Evolutionary conservation across 306 rosid genomes (phyloP).

Genomic region (Phaseolus lunatus): DNA sequence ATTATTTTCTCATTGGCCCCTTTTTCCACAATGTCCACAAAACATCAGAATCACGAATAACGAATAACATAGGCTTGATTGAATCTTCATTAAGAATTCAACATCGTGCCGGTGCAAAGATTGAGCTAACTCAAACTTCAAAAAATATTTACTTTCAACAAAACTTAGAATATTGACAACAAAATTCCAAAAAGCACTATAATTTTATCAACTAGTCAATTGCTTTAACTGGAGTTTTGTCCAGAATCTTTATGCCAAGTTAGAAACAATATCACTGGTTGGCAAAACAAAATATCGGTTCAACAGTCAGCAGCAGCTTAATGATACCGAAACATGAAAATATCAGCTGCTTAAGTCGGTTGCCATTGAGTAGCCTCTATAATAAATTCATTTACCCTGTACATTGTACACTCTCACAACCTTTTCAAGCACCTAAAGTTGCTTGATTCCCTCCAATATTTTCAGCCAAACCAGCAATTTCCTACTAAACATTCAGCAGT

Average conservation of each 20-base stretch:
- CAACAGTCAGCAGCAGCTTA: not conserved
- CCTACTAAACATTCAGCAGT: constrained; percentile 7
- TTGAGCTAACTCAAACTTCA: not conserved
- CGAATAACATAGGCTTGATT: not conserved
- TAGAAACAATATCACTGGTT: constrained; percentile 3
- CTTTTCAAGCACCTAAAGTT: not conserved
- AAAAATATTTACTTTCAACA: not conserved
- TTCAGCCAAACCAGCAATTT: constrained; percentile 19
- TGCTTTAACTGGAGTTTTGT: not conserved
- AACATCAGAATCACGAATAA: not conserved
- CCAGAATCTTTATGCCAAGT: not conserved
- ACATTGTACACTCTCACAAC: constrained; percentile 7
- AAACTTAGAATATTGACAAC: not conserved
- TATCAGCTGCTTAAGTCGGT: not conserved
- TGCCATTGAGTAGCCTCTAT: constrained; percentile 9
- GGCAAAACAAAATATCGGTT: not conserved
- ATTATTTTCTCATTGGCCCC: too few relatives aligned
- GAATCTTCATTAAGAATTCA: constrained; percentile 14
- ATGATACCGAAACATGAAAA: not conserved
- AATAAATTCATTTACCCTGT: constrained; percentile 12
- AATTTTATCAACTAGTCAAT: constrained; percentile 2
- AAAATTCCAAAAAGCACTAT: not conserved
- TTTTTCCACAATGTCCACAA: not conserved
- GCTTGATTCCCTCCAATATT: not conserved
- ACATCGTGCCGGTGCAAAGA: not conserved